Percentiles rank a stretch among this genome's conserved stretches.
Evolutionary conservation across 78 protist genomes (phyloP).

Genomic region (Thecamonas trahens): DNA sequence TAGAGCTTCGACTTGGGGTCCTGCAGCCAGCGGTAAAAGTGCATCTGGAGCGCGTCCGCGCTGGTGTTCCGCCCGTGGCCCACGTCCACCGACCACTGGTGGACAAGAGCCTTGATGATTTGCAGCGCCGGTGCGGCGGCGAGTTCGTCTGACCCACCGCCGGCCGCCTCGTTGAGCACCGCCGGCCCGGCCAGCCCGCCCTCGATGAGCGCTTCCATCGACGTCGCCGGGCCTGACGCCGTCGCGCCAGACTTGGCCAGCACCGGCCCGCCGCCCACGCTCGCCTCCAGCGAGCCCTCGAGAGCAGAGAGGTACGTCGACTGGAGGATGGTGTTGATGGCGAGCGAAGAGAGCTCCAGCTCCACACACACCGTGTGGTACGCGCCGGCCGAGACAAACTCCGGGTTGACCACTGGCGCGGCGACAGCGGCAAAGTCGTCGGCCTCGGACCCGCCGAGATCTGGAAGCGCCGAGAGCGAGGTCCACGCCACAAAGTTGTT

Average conservation of each 20-base stretch:
- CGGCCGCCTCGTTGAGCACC: background rate
- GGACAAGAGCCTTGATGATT: conserved; percentile 42
- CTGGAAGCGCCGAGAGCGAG: conserved; percentile 54
- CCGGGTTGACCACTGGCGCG: conserved; percentile 15
- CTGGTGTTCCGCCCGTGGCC: background rate
- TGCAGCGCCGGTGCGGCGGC: conserved; percentile 26
- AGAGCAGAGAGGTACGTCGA: conserved; percentile 29
- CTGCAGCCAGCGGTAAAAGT: conserved; percentile 82
- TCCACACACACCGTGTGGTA: conserved; percentile 70
- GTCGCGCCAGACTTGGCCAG: background rate
- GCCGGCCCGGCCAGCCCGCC: background rate
- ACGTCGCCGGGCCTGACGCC: background rate
- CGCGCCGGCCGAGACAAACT: conserved; percentile 35
- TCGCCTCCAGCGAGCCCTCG: too few relatives aligned
- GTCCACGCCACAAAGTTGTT: conserved; percentile 58
- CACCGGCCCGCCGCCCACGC: background rate
- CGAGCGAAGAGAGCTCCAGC: conserved; percentile 38
- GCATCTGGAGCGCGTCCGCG: conserved; percentile 55
- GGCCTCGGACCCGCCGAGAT: conserved; percentile 78
- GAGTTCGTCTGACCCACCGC: background rate
- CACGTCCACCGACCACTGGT: conserved; percentile 46
- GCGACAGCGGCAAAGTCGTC: conserved; percentile 39
- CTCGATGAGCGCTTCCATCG: background rate
- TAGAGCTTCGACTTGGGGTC: conserved; percentile 44
- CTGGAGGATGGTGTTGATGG: conserved; percentile 70